phyloP scores from a whole-genome alignment of 2,329 filamentous ascomycete species.

The Geosmithia morbida region DNA sequence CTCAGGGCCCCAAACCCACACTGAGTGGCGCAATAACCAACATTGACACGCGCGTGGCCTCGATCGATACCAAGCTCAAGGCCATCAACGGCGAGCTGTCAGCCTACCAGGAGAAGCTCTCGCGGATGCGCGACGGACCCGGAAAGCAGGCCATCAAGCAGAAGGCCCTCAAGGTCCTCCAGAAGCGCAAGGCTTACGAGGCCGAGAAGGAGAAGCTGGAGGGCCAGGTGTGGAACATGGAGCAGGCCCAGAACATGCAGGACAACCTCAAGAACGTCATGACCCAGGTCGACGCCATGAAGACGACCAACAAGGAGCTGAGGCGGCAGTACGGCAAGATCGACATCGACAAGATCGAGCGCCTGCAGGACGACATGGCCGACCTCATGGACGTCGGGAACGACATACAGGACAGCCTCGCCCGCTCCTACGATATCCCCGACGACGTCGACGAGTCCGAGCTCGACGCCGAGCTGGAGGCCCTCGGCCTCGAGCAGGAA shows the following conservation, averaged over 20 bases:
- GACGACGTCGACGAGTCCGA: conserved; percentile 96
- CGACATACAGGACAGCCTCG: conserved; percentile 92
- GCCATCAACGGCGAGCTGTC: conserved; percentile 82
- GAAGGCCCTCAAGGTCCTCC: conserved; percentile 86
- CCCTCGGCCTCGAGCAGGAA: conserved; percentile 86
- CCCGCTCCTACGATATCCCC: conserved; percentile 81
- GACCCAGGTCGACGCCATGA: conserved; percentile 96
- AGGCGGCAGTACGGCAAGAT: conserved; percentile 94
- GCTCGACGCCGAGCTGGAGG: conserved; percentile 90
- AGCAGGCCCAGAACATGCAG: conserved; percentile 96
- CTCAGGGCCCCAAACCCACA: conserved; percentile 76
- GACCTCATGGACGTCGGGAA: conserved; percentile 96
- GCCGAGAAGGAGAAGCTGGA: conserved; percentile 86
- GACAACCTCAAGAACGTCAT: conserved; percentile 98
- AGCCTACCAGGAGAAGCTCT: conserved; percentile 74
- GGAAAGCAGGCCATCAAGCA: conserved; percentile 87
- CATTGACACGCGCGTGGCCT: conserved; percentile 72
- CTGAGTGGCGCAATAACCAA: conserved; percentile 71
- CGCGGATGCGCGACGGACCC: conserved; percentile 89
- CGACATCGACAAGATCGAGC: conserved; percentile 93
- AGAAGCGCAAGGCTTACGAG: conserved; percentile 91
- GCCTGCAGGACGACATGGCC: conserved; percentile 97
- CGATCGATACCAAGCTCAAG: conserved; percentile 87
- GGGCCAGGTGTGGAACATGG: conserved; percentile 97
- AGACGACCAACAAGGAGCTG: conserved; percentile 87